A percentile compares a stretch with the other conserved stretches of the same genome.
phyloP scores from a whole-genome alignment of 2,329 filamentous ascomycete genomes.

The Parasarocladium wereldwijsianum region DNA sequence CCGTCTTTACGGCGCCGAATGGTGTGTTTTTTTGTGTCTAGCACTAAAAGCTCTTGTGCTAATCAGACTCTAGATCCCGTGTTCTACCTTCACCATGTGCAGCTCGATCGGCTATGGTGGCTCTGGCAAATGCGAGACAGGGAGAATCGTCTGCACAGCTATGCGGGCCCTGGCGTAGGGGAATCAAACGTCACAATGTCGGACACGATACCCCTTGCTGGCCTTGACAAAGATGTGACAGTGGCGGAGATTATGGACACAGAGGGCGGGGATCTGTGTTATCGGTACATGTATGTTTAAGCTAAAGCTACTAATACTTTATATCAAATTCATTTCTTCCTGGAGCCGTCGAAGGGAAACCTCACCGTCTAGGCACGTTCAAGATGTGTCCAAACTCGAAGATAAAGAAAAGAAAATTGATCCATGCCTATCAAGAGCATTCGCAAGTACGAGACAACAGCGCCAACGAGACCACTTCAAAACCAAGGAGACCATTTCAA shows the following conservation, averaged over 20 bases:
- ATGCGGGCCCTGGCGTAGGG: slow-evolving; percentile 5
- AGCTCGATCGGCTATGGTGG: slow-evolving; percentile 10
- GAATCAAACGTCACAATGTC: slow-evolving; percentile 6
- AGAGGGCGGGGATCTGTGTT: slow-evolving; percentile 3
- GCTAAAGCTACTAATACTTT: not conserved
- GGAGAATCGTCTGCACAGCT: slow-evolving; percentile 4
- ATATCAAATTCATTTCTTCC: too few relatives aligned
- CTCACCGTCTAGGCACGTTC: too few relatives aligned
- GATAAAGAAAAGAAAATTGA: too few relatives aligned
- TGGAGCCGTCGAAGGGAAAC: too few relatives aligned
- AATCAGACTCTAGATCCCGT: slow-evolving; percentile 10
- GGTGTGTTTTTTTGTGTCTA: slow-evolving; percentile 3
- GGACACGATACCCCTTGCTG: slow-evolving; percentile 7
- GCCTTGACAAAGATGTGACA: slow-evolving; percentile 6
- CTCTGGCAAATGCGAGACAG: slow-evolving; percentile 8
- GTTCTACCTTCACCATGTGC: slow-evolving; percentile 10
- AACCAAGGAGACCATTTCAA: too few relatives aligned
- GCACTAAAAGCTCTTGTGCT: too few relatives aligned
- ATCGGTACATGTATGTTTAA: slow-evolving; percentile 8
- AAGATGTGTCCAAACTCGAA: too few relatives aligned
- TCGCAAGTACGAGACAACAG: too few relatives aligned
- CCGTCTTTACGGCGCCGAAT: slow-evolving; percentile 7
- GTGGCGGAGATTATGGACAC: slow-evolving; percentile 8
- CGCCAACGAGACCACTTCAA: too few relatives aligned
- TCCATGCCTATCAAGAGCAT: too few relatives aligned